Evolutionary conservation across 768 basidiomycete genomes (phyloP).

Genomic region (Auriculariales sp.): DNA sequence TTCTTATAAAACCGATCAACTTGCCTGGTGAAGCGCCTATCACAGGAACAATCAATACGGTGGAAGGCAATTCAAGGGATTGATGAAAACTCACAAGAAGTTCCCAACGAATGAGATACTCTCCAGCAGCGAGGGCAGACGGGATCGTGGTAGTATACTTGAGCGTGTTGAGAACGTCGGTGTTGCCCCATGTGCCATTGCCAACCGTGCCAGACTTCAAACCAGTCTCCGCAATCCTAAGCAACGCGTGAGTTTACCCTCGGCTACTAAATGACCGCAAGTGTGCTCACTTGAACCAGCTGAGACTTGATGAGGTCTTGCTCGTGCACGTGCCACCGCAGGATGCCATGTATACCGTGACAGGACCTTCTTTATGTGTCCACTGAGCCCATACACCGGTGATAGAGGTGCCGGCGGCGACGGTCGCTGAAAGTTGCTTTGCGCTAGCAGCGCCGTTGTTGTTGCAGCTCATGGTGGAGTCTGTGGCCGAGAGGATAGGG

Average conservation of each 20-base stretch:
- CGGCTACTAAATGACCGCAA: neutral
- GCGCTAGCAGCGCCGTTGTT: slow-evolving; percentile 18
- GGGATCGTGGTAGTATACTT: slow-evolving; percentile 24
- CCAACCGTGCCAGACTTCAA: slow-evolving; percentile 20
- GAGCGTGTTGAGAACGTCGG: slow-evolving; percentile 23
- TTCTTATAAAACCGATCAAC: too few relatives aligned
- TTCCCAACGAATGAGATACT: slow-evolving; percentile 24
- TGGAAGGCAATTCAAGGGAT: too few relatives aligned
- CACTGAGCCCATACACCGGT: slow-evolving; percentile 27
- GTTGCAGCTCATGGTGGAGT: too few relatives aligned
- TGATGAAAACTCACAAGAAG: slow-evolving; percentile 14
- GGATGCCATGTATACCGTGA: slow-evolving; percentile 25
- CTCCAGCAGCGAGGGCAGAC: slow-evolving; percentile 15
- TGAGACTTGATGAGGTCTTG: slow-evolving; percentile 18
- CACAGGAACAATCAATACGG: too few relatives aligned
- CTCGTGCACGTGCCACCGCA: slow-evolving; percentile 24
- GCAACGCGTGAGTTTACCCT: neutral
- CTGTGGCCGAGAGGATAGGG: too few relatives aligned
- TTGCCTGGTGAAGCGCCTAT: too few relatives aligned
- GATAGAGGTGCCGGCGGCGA: slow-evolving; percentile 22
- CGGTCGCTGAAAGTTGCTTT: slow-evolving; percentile 22
- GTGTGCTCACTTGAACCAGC: slow-evolving; percentile 14
- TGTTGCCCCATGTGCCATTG: slow-evolving; percentile 23
- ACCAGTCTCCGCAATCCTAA: slow-evolving; percentile 18
- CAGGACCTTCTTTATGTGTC: slow-evolving; percentile 20